These are phyloP conservation scores for Annulohypoxylon maeteangense DNA, from an alignment of 495 filamentous ascomycete species.

Conservation along the genomic window DNA sequence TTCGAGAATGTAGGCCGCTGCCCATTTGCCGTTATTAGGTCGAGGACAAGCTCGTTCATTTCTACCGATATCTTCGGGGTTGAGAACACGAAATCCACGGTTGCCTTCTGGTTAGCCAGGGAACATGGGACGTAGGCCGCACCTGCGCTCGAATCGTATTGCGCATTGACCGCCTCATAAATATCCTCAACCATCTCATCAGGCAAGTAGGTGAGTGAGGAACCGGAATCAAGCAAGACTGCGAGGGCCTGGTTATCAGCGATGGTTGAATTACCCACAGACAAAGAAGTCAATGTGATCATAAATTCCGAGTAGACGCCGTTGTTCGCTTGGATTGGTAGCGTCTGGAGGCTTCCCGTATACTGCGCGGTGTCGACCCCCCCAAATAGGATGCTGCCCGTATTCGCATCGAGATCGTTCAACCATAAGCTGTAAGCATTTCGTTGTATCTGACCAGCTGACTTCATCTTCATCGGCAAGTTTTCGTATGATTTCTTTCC, in stretches of 20 bases:
- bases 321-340: constrained; percentile 74
- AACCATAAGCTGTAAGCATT: constrained; percentile 92
- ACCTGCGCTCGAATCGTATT: constrained; percentile 65
- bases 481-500: constrained; percentile 75
- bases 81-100: constrained; percentile 76
- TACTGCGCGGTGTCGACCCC: constrained; percentile 89
- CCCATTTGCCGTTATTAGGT: constrained; percentile 62
- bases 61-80: constrained; percentile 74
- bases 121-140: constrained; percentile 80
- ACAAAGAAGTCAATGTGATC: constrained; percentile 74
- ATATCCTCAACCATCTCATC: constrained; percentile 71
- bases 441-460: constrained; percentile 75
- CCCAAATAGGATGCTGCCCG: constrained; percentile 89
- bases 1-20: constrained; percentile 67
- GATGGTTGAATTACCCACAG: constrained; percentile 57
- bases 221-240: constrained; percentile 91
- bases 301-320: constrained; percentile 78
- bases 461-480: constrained; percentile 77
- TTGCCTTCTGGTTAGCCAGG: constrained; percentile 65
- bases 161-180: constrained; percentile 70
- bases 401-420: constrained; percentile 79
- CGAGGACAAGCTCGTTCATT: constrained; percentile 81
- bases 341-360: constrained; percentile 72
- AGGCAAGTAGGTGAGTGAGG: constrained; percentile 88
- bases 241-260: constrained; percentile 69